phyloP scores from a whole-genome alignment of 495 filamentous ascomycete genomes.

The Podospora australis region DNA sequence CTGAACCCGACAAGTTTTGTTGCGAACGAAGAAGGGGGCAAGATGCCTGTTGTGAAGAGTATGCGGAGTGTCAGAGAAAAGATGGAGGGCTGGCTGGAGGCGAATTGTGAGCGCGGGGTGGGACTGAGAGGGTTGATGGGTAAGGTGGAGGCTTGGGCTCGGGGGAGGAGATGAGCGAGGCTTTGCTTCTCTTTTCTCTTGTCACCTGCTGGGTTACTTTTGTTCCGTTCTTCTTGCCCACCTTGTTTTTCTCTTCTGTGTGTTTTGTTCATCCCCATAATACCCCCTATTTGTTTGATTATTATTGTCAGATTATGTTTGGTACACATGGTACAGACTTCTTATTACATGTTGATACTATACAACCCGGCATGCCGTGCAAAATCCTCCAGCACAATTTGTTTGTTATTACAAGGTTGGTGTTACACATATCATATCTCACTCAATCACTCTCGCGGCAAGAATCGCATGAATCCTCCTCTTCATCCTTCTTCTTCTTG shows the following conservation, averaged over 20 bases:
- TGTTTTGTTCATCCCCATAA: no score
- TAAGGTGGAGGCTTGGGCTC: slow-evolving; percentile 55
- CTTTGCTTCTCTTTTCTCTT: no score
- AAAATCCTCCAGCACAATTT: no score
- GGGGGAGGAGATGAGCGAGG: slow-evolving; percentile 21
- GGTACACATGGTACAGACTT: not conserved
- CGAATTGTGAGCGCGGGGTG: slow-evolving; percentile 72
- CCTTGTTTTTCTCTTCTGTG: not conserved
- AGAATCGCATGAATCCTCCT: slow-evolving; percentile 26
- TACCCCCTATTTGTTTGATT: not conserved
- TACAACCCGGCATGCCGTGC: no score
- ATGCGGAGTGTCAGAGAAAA: slow-evolving; percentile 59
- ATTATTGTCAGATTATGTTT: not conserved
- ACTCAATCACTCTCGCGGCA: slow-evolving; percentile 28
- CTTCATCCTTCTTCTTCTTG: slow-evolving; percentile 27
- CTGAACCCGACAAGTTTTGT: slow-evolving; percentile 68
- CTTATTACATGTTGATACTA: slow-evolving; percentile 1
- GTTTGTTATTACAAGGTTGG: no score
- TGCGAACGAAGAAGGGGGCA: slow-evolving; percentile 50
- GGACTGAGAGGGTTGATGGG: slow-evolving; percentile 65
- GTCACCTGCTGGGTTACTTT: no score
- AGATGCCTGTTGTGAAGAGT: slow-evolving; percentile 60
- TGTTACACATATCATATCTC: no score
- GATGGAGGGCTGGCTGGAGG: slow-evolving; percentile 84
- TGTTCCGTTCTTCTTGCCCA: slow-evolving; percentile 7